Evolutionary conservation across 768 basidiomycete genomes (phyloP), one percentile per base, ranked within the genome.

Genomic region (Pilatotrama ljubarskyi): DNA sequence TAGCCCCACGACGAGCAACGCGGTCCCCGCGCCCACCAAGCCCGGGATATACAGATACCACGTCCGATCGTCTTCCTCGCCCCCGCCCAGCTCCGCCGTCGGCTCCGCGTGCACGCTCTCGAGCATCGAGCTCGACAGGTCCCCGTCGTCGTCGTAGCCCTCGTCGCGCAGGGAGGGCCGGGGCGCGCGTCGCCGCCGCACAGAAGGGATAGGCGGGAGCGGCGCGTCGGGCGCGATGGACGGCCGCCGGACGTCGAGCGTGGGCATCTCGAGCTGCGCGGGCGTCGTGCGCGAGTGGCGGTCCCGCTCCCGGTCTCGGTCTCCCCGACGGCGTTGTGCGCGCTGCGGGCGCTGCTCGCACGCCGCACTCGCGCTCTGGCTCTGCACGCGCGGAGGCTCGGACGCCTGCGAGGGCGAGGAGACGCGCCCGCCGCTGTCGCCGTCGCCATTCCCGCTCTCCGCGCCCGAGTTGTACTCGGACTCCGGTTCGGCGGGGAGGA

Each of bases 11-110:
- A 91, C 87, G 42, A 91, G 78, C 55, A 93, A 69, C 43, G 91
- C 91, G 20, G 90, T 91, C n/a, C 90, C 91, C 24, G 90, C 91
- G 9, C 91, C 91, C 7, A 93, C 85, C 62, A 93, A 71, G 24
- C 88, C 86, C 3, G 91, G 91, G 40, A 93, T 75, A 60, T 90
- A 89, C 49, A 92, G 66, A 66, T 90, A 92, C 91, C 91, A 93
- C 22, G 88, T 80, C 71, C 78, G 82, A 55, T 91, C 88, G 38
- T 87, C 88, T 35, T 87, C 77, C 36, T 86, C 85, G 20, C 84
- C 83, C 50, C 67, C 71, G 7, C 51, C 66, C 26, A 80, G 68
- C 58, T 80, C 80, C 43, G n/a, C n/a, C n/a, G 78, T 71, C 46
- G 61, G 61, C 61, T 62, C 61, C 36, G 75, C 77, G 18, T 80